Conservation (phyloP, 2,329 filamentous ascomycete genomes). For the Microdochium bolleyi region DNA sequence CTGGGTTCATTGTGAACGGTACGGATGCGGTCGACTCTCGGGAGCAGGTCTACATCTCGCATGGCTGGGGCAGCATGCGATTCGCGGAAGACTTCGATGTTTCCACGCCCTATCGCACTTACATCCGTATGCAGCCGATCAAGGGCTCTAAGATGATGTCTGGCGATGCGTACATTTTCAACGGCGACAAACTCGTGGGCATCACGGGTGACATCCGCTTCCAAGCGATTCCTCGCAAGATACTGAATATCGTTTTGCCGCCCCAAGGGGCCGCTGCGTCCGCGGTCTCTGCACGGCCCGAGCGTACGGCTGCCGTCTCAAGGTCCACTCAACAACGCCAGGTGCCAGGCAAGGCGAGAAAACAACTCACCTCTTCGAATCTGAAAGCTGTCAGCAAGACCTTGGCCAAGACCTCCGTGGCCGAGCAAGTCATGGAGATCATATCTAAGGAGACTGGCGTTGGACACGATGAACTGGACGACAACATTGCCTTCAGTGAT, state of each 20-base stretch:
- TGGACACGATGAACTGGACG: conserved; percentile 43
- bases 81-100: conserved; percentile 37
- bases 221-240: conserved; percentile 56
- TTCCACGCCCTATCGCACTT: conserved; percentile 43
- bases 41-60: conserved; percentile 49
- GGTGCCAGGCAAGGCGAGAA: conserved; percentile 23
- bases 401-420: conserved; percentile 34
- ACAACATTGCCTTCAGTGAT: conserved; percentile 48
- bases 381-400: conserved; percentile 42
- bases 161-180: conserved; percentile 47
- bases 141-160: conserved; percentile 42
- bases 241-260: conserved; percentile 60
- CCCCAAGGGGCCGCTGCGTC: conserved; percentile 41
- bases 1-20: conserved; percentile 54
- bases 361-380: conserved; percentile 36
- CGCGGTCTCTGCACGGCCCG: conserved; percentile 21
- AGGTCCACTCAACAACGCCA: conserved; percentile 10
- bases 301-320: conserved; percentile 17
- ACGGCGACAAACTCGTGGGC: conserved; percentile 40
- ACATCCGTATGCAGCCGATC: conserved; percentile 49
- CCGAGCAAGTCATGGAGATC: conserved; percentile 39
- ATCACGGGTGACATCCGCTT: conserved; percentile 53
- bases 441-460: conserved; percentile 50
- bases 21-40: conserved; percentile 46
- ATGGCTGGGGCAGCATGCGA: conserved; percentile 48